phyloP scores from a whole-genome alignment of 352 stramenopile species.

The Phytophthora meadii region DNA sequence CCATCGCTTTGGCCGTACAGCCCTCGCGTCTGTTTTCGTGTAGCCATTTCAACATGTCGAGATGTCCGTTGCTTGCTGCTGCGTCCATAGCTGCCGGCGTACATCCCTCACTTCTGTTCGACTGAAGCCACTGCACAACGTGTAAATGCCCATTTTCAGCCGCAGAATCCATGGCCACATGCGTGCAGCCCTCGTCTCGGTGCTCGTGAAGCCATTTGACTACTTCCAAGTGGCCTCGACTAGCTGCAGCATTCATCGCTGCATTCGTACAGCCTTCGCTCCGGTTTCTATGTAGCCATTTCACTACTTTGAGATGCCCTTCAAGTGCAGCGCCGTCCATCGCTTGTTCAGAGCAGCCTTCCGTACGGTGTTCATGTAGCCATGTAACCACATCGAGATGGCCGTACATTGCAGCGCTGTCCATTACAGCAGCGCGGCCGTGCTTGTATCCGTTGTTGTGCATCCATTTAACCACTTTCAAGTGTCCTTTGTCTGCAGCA shows the following conservation, averaged over 20 bases:
- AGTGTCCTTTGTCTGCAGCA: constrained; percentile 30
- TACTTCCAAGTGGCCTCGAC: constrained; percentile 49
- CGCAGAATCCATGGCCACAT: constrained; percentile 50
- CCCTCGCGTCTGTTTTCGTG: constrained; percentile 36
- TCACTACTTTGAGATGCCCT: constrained; percentile 39
- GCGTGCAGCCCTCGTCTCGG: constrained; percentile 49
- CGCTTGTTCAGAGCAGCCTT: constrained; percentile 30
- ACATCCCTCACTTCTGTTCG: constrained; percentile 45
- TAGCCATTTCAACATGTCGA: constrained; percentile 40
- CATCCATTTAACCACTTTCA: constrained; percentile 48
- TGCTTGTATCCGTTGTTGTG: constrained; percentile 39
- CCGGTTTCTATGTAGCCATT: constrained; percentile 46
- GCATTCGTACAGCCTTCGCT: constrained; percentile 50
- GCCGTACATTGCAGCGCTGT: constrained; percentile 51
- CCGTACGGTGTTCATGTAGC: constrained; percentile 32
- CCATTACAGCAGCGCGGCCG: constrained; percentile 45
- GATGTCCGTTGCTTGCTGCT: constrained; percentile 32
- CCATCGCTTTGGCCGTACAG: constrained; percentile 33
- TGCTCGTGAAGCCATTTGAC: constrained; percentile 59
- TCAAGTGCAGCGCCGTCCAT: constrained; percentile 42
- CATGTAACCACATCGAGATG: constrained; percentile 55
- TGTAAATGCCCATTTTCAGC: constrained; percentile 45
- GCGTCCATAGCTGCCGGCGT: constrained; percentile 31
- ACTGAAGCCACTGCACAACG: constrained; percentile 54
- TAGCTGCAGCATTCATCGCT: constrained; percentile 57